Evolutionary conservation across 768 basidiomycete genomes (phyloP).

Genomic region (Tricholoma terreum): DNA sequence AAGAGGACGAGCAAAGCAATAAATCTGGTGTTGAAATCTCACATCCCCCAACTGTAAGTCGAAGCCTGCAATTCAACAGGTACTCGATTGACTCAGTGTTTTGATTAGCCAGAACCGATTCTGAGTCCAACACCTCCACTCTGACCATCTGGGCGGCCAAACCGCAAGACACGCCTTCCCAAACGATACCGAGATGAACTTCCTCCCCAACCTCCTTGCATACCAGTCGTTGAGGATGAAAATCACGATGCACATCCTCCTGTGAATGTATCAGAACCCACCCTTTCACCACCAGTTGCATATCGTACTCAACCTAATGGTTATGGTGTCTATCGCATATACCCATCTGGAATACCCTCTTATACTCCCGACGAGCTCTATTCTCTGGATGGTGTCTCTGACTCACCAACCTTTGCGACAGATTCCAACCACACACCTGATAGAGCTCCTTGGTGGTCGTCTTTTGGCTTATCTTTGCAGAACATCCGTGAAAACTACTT

Average conservation of each 20-base stretch:
- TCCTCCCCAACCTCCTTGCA: neutral
- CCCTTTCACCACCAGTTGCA: too few species aligned
- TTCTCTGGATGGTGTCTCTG: neutral
- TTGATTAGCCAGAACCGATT: neutral
- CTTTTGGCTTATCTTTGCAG: neutral
- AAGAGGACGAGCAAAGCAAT: too few species aligned
- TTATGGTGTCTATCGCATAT: constrained; percentile 5
- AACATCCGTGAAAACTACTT: constrained; percentile 19
- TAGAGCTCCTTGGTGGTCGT: neutral
- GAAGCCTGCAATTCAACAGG: too few species aligned
- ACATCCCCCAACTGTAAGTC: neutral
- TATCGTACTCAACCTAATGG: neutral
- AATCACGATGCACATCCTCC: too few species aligned
- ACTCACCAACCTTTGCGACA: neutral
- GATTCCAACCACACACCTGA: neutral
- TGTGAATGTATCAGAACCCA: too few species aligned
- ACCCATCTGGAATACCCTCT: neutral
- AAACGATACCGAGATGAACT: neutral
- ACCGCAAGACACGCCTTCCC: neutral
- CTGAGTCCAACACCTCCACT: neutral
- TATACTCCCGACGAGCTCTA: constrained; percentile 7
- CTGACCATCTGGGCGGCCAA: neutral
- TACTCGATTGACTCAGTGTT: too few species aligned
- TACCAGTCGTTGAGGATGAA: too few species aligned
- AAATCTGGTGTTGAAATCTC: neutral